Percentiles rank a stretch among this genome's conserved stretches.
Evolutionary conservation across 1,284 basidiomycete species (phyloP).

Genomic region (Wallemia ichthyophaga): DNA sequence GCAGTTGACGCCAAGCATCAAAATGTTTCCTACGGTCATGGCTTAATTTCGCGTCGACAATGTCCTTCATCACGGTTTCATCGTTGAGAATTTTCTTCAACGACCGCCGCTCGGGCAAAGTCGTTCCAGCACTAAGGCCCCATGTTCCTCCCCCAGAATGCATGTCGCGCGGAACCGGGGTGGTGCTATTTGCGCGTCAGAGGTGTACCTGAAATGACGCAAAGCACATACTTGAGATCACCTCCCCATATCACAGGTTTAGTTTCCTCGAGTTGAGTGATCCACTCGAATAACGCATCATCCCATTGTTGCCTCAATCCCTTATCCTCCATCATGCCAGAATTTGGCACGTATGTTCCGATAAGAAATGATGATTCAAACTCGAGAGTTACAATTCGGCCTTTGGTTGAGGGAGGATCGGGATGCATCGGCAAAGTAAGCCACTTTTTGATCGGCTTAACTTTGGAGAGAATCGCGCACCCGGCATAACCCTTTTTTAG

Average conservation of each 20-base stretch:
- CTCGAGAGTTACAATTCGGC: constrained; percentile 49
- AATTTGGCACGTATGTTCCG: constrained; percentile 66
- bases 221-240: constrained; percentile 45
- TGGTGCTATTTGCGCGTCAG: constrained; percentile 34
- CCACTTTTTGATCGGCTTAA: constrained; percentile 34
- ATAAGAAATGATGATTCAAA: constrained; percentile 39
- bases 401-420: constrained; percentile 26
- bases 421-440: constrained; percentile 41
- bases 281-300: constrained; percentile 34
- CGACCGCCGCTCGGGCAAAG: constrained; percentile 18
- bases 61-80: neutral
- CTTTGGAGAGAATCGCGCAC: constrained; percentile 47
- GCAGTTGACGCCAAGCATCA: constrained; percentile 48
- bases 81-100: constrained; percentile 10
- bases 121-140: constrained; percentile 8
- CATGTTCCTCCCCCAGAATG: constrained; percentile 3
- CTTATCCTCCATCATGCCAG: constrained; percentile 33
- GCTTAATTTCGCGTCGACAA: neutral
- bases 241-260: constrained; percentile 75
- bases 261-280: constrained; percentile 34
- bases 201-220: constrained; percentile 22
- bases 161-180: constrained; percentile 19
- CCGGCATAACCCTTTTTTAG: constrained; percentile 47
- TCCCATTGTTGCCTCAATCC: constrained; percentile 47
- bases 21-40: constrained; percentile 45